These are phyloP conservation scores for Mycena metata DNA, from an alignment of 768 basidiomycete species.

Conservation along the genomic window DNA sequence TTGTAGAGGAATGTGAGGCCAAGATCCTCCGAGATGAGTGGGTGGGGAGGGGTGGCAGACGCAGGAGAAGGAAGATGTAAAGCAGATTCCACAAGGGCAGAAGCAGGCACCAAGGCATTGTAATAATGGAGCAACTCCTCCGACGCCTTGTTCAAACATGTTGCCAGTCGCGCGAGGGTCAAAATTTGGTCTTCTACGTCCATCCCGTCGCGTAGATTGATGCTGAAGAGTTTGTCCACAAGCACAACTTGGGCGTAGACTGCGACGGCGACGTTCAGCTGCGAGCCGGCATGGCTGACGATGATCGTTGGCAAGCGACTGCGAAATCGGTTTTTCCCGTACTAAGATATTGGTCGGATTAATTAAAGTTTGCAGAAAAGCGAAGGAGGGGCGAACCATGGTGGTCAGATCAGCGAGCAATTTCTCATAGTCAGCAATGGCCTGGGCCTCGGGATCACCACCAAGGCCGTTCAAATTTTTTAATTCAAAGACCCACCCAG, in stretches of 20 bases:
- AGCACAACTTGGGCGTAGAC: conserved; percentile 6
- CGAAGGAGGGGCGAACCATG: conserved; percentile 2
- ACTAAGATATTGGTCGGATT: conserved; percentile 17
- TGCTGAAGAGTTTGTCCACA: conserved; percentile 16
- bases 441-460: conserved; percentile 19
- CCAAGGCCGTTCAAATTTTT: conserved; percentile 13
- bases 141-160: not conserved
- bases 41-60: conserved; percentile 18
- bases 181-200: conserved; percentile 11
- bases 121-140: not conserved
- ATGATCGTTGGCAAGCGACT: conserved; percentile 15
- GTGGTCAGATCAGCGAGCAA: conserved; percentile 1
- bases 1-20: conserved; percentile 12
- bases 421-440: conserved; percentile 15
- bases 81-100: not conserved
- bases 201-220: conserved; percentile 20
- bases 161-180: conserved; percentile 13
- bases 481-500: conserved; percentile 11
- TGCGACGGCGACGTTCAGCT: conserved; percentile 11
- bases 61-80: conserved; percentile 16
- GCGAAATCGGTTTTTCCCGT: conserved; percentile 10
- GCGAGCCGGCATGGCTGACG: conserved; percentile 13
- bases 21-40: conserved; percentile 8
- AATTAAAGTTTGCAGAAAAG: conserved; percentile 18
- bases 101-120: conserved; percentile 7